Evolutionary conservation across 192 early-diverging fungal species (phyloP).

Genomic region (Backusella australiensis): DNA sequence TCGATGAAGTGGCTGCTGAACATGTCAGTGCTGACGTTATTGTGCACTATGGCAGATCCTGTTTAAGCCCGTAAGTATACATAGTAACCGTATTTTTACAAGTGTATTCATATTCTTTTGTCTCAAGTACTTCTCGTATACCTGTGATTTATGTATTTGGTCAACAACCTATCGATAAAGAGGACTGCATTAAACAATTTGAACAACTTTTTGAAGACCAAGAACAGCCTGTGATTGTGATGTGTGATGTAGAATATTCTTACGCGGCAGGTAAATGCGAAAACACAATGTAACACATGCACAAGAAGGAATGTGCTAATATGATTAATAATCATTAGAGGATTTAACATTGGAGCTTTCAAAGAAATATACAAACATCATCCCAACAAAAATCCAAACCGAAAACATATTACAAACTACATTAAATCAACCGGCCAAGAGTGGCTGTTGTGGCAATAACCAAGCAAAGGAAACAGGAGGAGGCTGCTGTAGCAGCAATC

Average conservation of each 20-base stretch:
- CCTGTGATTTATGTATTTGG: conserved; percentile 91
- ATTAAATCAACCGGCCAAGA: not conserved
- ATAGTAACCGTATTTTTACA: no score
- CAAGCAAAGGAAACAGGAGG: not conserved
- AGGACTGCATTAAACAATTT: conserved; percentile 52
- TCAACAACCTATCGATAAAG: conserved; percentile 63
- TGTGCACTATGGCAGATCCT: conserved; percentile 94
- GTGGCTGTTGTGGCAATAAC: not conserved
- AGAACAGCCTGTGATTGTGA: conserved; percentile 53
- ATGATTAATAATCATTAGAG: conserved; percentile 10
- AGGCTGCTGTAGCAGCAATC: not conserved
- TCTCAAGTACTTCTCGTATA: conserved; percentile 62
- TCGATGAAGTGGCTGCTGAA: conserved; percentile 94
- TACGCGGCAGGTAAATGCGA: conserved; percentile 48
- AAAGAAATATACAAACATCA: conserved; percentile 34
- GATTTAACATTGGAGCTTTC: conserved; percentile 8
- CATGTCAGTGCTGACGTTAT: conserved; percentile 86
- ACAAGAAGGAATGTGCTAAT: not conserved
- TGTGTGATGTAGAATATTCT: conserved; percentile 76
- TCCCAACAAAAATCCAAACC: conserved; percentile 45
- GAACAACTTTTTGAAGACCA: conserved; percentile 40
- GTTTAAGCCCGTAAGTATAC: conserved; percentile 70
- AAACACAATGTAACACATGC: not conserved
- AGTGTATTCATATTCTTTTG: not conserved
- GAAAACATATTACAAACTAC: conserved; percentile 35